Conservation (phyloP, 192 early-diverging fungal genomes). For the Cladochytrium replicatum region DNA sequence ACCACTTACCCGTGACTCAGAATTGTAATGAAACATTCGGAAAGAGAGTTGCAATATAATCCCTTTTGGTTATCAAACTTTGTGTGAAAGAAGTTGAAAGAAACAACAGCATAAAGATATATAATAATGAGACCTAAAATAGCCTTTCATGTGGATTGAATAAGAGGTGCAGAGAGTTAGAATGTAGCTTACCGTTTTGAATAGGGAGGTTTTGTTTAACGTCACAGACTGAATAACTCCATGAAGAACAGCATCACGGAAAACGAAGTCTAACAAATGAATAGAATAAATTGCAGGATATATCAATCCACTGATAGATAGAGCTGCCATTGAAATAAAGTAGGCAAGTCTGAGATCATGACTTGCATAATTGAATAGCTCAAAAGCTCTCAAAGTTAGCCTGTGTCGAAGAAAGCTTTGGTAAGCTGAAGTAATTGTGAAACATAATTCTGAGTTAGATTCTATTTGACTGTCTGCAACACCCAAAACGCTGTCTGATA, state of each 20-base stretch:
- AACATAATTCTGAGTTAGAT: no score
- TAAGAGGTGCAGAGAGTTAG: neutral
- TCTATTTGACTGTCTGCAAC: no score
- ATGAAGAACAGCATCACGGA: constrained; percentile 24
- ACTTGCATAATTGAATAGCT: no score
- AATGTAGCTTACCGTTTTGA: constrained; percentile 16
- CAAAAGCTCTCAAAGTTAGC: no score
- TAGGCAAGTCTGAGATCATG: no score
- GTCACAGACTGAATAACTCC: constrained; percentile 26
- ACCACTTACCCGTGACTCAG: constrained; percentile 25
- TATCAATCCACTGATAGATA: constrained; percentile 18
- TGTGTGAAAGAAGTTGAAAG: constrained; percentile 24
- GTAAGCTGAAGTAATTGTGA: no score
- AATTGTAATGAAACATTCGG: constrained; percentile 21
- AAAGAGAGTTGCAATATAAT: constrained; percentile 20
- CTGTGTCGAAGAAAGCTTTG: no score
- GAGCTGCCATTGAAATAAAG: constrained; percentile 16
- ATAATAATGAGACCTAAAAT: constrained; percentile 30
- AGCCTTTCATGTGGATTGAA: no score
- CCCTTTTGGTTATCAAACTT: constrained; percentile 14
- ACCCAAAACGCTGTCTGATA: no score
- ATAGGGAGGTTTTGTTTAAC: constrained; percentile 22
- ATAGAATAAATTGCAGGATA: constrained; percentile 18
- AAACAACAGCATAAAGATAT: constrained; percentile 22
- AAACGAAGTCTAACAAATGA: constrained; percentile 28